Evolutionary conservation across 345 rosid species (phyloP), one percentile per base, ranked within the genome.

Genomic region (Salix dunnii): DNA sequence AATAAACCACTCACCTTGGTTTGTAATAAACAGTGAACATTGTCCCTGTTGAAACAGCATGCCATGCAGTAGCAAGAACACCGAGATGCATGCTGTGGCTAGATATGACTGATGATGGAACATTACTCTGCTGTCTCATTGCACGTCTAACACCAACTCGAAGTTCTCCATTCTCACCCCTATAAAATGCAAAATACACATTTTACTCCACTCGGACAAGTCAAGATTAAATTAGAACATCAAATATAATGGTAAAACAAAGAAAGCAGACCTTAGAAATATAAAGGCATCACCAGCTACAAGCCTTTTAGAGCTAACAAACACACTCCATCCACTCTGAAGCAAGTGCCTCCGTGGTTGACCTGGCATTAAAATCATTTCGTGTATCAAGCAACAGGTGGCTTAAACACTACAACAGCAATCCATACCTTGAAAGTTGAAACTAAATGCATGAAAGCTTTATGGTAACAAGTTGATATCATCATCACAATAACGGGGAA

Each of bases 221-320:
- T 43, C 13, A 78, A 21, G 5, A 12, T 5, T 12, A 8, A 31
- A 46, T 13, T 7, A 21, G 16, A 70, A 55, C 36, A 62, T 10
- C 17, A 10, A 17, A 36, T 31, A 2, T 55, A 12, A 61, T 0
- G 8, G 16, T 33, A 25, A 16, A 23, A 21, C 14, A 23, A 9
- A 21, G 21, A 53, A 53, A 21, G 0, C 69, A 49, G 70, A 86
- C 94, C 94, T 88, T 38, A 90, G 82, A 65, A 90, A 90, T 63
- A 90, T 87, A 75, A 90, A 88, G 12, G 91, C 89, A 85, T 90
- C 94, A 20, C 94, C 94, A 31, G 90, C 90, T 70, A 90, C 90
- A 68, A 88, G 90, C 82, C 83, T 87, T 68, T 90, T 90, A 35
- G 90, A 84, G 75, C 87, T 87, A 76, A 90, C 89, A 79, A 90